phyloP scores from a whole-genome alignment of 352 stramenopile species.

The Paralagenidium karlingii region DNA sequence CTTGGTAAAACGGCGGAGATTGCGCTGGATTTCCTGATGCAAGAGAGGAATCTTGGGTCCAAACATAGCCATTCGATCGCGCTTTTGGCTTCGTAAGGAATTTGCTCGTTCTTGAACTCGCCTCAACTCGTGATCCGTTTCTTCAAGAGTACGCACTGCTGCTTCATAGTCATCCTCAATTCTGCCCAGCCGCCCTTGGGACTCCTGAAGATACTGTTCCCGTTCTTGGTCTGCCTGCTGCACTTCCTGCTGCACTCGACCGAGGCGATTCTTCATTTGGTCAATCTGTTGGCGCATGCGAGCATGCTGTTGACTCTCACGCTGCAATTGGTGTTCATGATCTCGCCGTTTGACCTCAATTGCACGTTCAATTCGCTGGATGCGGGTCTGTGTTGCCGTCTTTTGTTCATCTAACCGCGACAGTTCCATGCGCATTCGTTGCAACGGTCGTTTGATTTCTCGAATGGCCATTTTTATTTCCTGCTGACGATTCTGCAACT shows the following conservation, averaged over 20 bases:
- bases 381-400: constrained; percentile 30
- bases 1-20: constrained; percentile 38
- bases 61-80: constrained; percentile 46
- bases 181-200: constrained; percentile 9
- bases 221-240: constrained; percentile 20
- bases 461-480: constrained; percentile 45
- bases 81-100: constrained; percentile 31
- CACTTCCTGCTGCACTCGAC: constrained; percentile 31
- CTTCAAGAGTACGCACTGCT: constrained; percentile 36
- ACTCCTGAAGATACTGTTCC: constrained; percentile 15
- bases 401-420: constrained; percentile 42
- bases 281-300: constrained; percentile 4
- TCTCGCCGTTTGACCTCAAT: constrained; percentile 34
- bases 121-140: constrained; percentile 32
- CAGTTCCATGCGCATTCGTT: constrained; percentile 49
- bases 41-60: constrained; percentile 53
- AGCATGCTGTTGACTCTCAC: constrained; percentile 18
- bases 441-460: constrained; percentile 44
- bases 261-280: constrained; percentile 38
- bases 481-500: constrained; percentile 31
- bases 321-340: constrained; percentile 45
- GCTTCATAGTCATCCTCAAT: constrained; percentile 37
- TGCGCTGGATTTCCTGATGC: constrained; percentile 63
- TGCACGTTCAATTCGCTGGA: constrained; percentile 31
- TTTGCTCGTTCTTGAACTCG: constrained; percentile 33